These are phyloP conservation scores for Pisolithus microcarpus DNA, from an alignment of 768 basidiomycete genomes.

Conservation along the genomic window DNA sequence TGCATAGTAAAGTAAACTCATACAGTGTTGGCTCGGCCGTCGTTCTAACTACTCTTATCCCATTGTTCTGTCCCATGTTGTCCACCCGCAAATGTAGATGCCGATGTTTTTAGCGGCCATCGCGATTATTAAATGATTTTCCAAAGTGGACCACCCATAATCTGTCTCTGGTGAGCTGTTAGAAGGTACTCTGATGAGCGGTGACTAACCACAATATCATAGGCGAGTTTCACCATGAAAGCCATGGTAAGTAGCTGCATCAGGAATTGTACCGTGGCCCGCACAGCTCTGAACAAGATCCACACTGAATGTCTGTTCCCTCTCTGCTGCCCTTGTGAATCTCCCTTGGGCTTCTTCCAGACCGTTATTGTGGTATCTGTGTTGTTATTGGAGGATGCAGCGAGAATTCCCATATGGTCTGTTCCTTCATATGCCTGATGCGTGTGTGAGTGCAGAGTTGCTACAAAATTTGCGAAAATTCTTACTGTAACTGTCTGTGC, in stretches of 20 bases:
- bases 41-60: no score
- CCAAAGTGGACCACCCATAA: not conserved
- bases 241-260: not conserved
- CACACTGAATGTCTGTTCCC: not conserved
- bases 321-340: not conserved
- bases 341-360: not conserved
- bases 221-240: not conserved
- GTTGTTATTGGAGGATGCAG: not conserved
- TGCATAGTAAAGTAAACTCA: no score
- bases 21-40: no score
- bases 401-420: not conserved
- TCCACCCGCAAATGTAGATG: no score
- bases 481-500: slow-evolving; percentile 2
- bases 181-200: not conserved
- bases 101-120: no score
- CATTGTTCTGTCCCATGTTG: no score
- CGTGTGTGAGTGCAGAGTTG: not conserved
- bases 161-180: not conserved
- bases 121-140: no score
- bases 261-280: not conserved
- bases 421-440: not conserved
- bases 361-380: not conserved
- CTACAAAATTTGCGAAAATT: not conserved
- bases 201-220: not conserved
- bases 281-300: no score